Evolutionary conservation across 2,329 filamentous ascomycete genomes (phyloP).

Genomic region (Neopestalotiopsis sp.): DNA sequence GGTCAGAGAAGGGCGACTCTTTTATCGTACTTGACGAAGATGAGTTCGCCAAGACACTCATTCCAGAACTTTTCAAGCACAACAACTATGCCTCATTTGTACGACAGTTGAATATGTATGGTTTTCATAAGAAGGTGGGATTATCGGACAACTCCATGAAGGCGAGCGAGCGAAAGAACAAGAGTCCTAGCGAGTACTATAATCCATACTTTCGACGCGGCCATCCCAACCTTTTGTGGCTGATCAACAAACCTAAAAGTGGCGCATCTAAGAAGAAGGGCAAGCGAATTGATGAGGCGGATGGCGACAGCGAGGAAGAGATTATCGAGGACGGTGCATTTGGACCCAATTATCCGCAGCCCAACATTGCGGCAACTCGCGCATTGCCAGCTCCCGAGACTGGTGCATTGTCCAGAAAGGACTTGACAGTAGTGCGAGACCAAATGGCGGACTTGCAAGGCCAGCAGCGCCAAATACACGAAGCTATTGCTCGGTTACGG

Average conservation of each 20-base stretch:
- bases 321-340: constrained; percentile 44
- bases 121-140: constrained; percentile 95
- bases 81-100: constrained; percentile 98
- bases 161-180: constrained; percentile 94
- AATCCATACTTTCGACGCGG: constrained; percentile 96
- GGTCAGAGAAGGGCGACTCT: constrained; percentile 95
- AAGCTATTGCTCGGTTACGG: constrained; percentile 78
- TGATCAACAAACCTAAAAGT: constrained; percentile 94
- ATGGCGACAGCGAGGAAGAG: constrained; percentile 75
- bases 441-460: constrained; percentile 83
- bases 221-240: constrained; percentile 89
- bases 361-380: constrained; percentile 31
- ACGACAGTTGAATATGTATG: constrained; percentile 94
- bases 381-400: constrained; percentile 49
- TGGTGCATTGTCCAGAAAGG: constrained; percentile 66
- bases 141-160: constrained; percentile 98
- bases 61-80: constrained; percentile 99
- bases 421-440: constrained; percentile 76
- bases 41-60: constrained; percentile 95
- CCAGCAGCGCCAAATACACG: constrained; percentile 85
- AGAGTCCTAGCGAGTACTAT: constrained; percentile 97
- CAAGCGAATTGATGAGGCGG: constrained; percentile 67
- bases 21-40: constrained; percentile 98
- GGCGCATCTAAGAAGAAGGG: constrained; percentile 61
- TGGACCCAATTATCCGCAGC: constrained; percentile 43